Base-by-base conservation (phyloP, 345 rosid genomes). In the Capsella bursapastoris region DNA sequence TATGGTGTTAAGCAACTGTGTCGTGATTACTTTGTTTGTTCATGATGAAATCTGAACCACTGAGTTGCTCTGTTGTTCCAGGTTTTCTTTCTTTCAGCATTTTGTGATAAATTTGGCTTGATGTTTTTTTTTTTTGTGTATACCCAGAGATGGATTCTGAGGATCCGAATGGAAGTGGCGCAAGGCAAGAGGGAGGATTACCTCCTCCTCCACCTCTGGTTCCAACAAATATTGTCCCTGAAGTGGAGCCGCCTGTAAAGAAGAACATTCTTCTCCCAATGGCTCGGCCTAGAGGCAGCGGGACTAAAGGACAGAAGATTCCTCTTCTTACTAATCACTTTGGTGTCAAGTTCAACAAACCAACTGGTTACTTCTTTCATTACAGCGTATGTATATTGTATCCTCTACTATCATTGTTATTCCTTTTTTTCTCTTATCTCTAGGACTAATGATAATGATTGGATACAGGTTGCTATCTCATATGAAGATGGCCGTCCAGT, bases 401-500 rank as follows among this genome's bases (percentile, higher is more conserved):
- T 43, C 14, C 68, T 51, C 25, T 48, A 1, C 7, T 48, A 16
- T 31, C 40, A n/a, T 14, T 35, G 50, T 1, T 34, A 45, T 52
- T 41, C 9, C 0, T 57, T 29, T 50, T 29, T 29, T 34, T 34
- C 2, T 34, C 8, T 34, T 6, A 8, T 50, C 12, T 50, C 8
- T 15, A 7, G 10, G 25, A 16, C 8, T 1, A 1, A 7, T 48
- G 27, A 22, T 50, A 50, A 18, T 50, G 15, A 13, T 43, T 2
- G 49, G 63, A 41, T 71, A 7, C 78, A 90, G 97, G 95, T 94
- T 66, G 70, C 89, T 25, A 58, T 91, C 8, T 62, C 52, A 1
- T 90, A 88, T 78, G 98, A 91, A 81, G 93, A 94, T 86, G 99
- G 93, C 3, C 84, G 82, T 28, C 90, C 97, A 11, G 93, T 87